Evolutionary conservation across 495 filamentous ascomycete genomes (phyloP).

Genomic region (Penicillium dipodomyicola): DNA sequence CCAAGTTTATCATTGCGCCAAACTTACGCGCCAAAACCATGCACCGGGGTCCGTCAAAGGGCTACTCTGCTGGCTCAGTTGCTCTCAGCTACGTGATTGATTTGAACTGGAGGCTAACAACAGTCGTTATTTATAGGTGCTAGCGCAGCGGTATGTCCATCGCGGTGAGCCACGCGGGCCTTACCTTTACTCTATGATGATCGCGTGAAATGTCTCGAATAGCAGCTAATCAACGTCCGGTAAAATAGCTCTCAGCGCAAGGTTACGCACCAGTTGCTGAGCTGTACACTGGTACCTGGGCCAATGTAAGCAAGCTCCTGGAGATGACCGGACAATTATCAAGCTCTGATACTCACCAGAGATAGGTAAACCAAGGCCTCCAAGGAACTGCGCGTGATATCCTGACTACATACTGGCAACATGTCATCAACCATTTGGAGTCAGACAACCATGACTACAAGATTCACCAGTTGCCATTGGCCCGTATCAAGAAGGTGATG

Average conservation of each 20-base stretch:
- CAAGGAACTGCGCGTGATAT: slow-evolving; percentile 93
- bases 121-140: slow-evolving; percentile 54
- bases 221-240: slow-evolving; percentile 13
- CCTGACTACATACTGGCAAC: slow-evolving; percentile 97
- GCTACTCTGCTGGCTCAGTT: background rate
- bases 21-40: background rate
- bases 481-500: slow-evolving; percentile 99
- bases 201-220: background rate
- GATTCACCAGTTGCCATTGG: slow-evolving; percentile 89
- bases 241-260: slow-evolving; percentile 63
- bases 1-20: slow-evolving; percentile 2
- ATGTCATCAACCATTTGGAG: slow-evolving; percentile 92
- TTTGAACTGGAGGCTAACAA: slow-evolving; percentile 16
- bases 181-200: background rate
- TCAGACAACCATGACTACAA: slow-evolving; percentile 97
- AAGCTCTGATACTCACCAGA: slow-evolving; percentile 19
- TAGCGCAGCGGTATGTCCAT: slow-evolving; percentile 68
- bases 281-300: slow-evolving; percentile 90
- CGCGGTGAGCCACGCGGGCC: background rate
- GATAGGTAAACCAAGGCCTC: slow-evolving; percentile 89
- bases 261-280: slow-evolving; percentile 81
- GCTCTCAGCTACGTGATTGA: background rate
- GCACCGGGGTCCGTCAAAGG: slow-evolving; percentile 1
- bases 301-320: slow-evolving; percentile 67
- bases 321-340: slow-evolving; percentile 9